Conservation (phyloP, 2,329 filamentous ascomycete species). For the Dryadomyces quercivorus region DNA sequence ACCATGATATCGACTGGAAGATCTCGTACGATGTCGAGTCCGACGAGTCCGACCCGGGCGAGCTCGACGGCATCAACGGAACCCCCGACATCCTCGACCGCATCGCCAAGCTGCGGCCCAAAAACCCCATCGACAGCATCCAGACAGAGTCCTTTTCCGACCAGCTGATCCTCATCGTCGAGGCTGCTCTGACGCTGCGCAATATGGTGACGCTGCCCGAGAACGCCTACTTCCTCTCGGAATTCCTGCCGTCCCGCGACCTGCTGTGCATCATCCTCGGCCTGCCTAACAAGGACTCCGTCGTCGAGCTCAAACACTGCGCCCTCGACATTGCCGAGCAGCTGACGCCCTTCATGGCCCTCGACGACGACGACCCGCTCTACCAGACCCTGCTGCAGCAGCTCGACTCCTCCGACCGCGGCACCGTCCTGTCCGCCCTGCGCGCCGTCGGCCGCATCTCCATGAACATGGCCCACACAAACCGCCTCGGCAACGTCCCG, state of each 20-base stretch:
- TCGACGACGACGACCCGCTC: slow-evolving; percentile 63
- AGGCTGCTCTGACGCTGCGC: slow-evolving; percentile 75
- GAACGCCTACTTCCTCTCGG: slow-evolving; percentile 72
- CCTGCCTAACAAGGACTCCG: slow-evolving; percentile 57
- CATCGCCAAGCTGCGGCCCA: slow-evolving; percentile 50
- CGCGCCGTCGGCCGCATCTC: slow-evolving; percentile 77
- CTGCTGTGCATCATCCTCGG: slow-evolving; percentile 72
- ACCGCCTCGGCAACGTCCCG: slow-evolving; percentile 63
- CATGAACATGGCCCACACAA: slow-evolving; percentile 71
- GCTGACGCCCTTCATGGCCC: slow-evolving; percentile 65
- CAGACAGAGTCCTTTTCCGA: slow-evolving; percentile 61
- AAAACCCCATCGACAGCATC: slow-evolving; percentile 53
- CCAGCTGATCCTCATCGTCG: slow-evolving; percentile 63
- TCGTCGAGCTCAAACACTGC: slow-evolving; percentile 81
- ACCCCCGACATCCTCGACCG: slow-evolving; percentile 62
- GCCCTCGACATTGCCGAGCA: slow-evolving; percentile 87
- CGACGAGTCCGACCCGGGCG: slow-evolving; percentile 41
- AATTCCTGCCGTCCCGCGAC: slow-evolving; percentile 65
- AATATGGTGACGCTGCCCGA: slow-evolving; percentile 94
- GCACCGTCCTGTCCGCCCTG: slow-evolving; percentile 67
- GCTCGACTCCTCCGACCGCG: slow-evolving; percentile 61
- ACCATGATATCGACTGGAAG: slow-evolving; percentile 63
- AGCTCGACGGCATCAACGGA: slow-evolving; percentile 47
- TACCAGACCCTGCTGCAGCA: slow-evolving; percentile 62
- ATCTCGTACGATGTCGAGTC: slow-evolving; percentile 50